These are phyloP conservation scores for Tagetes patula DNA, from an alignment of 129 eudicot genomes.

Conservation along the genomic window DNA sequence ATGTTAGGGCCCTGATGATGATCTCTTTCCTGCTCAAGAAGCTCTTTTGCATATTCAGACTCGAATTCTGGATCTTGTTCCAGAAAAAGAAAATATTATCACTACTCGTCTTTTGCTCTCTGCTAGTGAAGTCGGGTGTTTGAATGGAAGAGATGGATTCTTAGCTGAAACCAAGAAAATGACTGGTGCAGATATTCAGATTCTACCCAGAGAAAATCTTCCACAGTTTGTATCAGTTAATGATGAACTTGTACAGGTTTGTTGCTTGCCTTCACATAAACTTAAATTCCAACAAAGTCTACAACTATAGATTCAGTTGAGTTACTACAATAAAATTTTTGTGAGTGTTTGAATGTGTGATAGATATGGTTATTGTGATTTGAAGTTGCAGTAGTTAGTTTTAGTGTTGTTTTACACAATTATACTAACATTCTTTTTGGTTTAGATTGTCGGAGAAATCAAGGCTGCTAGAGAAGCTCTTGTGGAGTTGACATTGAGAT, in stretches of 20 bases:
- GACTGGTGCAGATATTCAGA: conserved; percentile 71
- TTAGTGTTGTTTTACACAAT: neutral
- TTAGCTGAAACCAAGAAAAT: conserved; percentile 60
- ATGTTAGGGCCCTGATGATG: conserved; percentile 87
- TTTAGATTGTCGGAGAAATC: conserved; percentile 93
- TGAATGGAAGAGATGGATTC: conserved; percentile 62
- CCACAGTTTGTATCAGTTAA: conserved; percentile 62
- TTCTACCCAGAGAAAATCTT: conserved; percentile 66
- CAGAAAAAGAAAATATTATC: conserved; percentile 78
- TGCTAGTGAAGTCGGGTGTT: conserved; percentile 73
- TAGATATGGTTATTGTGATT: neutral
- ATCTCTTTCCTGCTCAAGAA: conserved; percentile 98
- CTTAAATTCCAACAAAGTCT: conserved; percentile 15
- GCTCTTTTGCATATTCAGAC: conserved; percentile 96
- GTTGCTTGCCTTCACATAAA: conserved; percentile 20
- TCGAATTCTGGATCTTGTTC: conserved; percentile 79
- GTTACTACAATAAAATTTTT: neutral
- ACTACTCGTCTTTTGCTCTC: conserved; percentile 85
- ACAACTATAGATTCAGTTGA: neutral
- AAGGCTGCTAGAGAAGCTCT: conserved; percentile 94
- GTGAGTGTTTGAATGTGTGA: neutral
- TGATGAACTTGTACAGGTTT: conserved; percentile 88
- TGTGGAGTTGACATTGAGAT: conserved; percentile 82
- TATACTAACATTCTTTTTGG: conserved; percentile 13
- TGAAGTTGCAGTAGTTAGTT: neutral